Base-by-base conservation (phyloP, 345 rosid species). In the Raphanus raphanistrum region DNA sequence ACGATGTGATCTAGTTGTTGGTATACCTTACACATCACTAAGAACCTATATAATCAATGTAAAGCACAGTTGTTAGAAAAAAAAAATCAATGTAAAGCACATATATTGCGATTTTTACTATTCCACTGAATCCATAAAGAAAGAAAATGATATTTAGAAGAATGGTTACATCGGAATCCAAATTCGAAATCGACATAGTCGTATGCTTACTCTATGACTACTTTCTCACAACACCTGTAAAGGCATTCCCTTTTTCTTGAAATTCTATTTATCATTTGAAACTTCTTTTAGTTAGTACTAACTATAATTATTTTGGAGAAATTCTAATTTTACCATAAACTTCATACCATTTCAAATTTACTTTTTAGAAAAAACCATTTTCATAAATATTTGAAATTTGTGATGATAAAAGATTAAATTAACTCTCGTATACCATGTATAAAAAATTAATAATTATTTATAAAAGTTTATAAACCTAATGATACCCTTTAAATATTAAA, bases 161-260 rank as follows among this genome's bases (percentile, higher is more conserved):
- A 28, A 28, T 28, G 31, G 31, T 2, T 28, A 72, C 58, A 61
- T 79, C 65, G 50, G 27, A 41, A 79, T 79, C 60, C 48, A 52
- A 68, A 68, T 60, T 67, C 54, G 65, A 48, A 68, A 33, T 27
- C 70, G 57, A 67, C 73, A 48, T 16, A 10, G 74, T 66, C 50
- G 70, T 58, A 73, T 73, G 63, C 78, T 48, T 27, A 50, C 81
- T 71, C 66, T 77, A 41, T 43, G 32, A 33, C 28, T 61, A 35
- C 64, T 52, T 60, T 79, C 78, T 36, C 33, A 29, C 27, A 79
- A 67, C 82, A 79, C 74, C 65, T 79, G 82, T 79, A 79, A 79
- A 73, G 74, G 43, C 10, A 50, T 61, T 68, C 3, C 52, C 74
- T 58, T 78, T 48, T 67, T 21, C 68, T 50, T 61, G 7, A 41